Evolutionary conservation across 257 asterid genomes (phyloP), one percentile per base, ranked within the genome.

Genomic region (Primulina eburnea): DNA sequence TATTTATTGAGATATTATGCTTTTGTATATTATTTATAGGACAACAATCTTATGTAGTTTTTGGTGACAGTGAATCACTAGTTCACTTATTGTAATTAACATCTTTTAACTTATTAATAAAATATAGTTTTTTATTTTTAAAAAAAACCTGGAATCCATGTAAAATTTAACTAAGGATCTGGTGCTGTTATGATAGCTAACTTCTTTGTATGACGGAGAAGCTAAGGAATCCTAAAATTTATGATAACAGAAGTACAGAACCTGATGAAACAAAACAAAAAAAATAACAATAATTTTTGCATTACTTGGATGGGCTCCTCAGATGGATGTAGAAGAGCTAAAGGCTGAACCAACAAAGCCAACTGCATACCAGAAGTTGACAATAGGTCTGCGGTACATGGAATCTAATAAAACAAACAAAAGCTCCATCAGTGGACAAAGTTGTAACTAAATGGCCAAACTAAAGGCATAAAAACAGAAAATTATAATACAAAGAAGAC

Each of bases 271-370:
- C 26, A 24, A 24, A 0, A 24, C 26, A 24, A 24, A 24, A 35
- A 3, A 12, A 43, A 43, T 43, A 43, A 43, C n/a, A 20, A 38
- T 60, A 65, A 65, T 64, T 58, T 75, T 60, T 62, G 60, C 65
- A 78, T 79, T 91, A 94, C 99, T 37, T 91, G 97, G 79, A 94
- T 88, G 55, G 97, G 93, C 77, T 94, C 99, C 86, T 94, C 99
- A 40, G 97, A 89, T 35, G 98, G 93, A 82, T 94, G 96, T 59
- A 92, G 90, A 67, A 94, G 96, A 71, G 99, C 96, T 78, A 94
- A 78, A 72, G 99, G 99, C 86, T 94, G 99, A 73, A 94, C 99
- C 88, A 91, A 77, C 71, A 94, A 82, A 78, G 96, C 92, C 86
- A 89, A 77, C 81, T 88, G 97, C 97, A 94, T 91, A 58, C 93